Evolutionary conservation across 805 yeast species (phyloP).

Genomic region (Kuraishia cidri): DNA sequence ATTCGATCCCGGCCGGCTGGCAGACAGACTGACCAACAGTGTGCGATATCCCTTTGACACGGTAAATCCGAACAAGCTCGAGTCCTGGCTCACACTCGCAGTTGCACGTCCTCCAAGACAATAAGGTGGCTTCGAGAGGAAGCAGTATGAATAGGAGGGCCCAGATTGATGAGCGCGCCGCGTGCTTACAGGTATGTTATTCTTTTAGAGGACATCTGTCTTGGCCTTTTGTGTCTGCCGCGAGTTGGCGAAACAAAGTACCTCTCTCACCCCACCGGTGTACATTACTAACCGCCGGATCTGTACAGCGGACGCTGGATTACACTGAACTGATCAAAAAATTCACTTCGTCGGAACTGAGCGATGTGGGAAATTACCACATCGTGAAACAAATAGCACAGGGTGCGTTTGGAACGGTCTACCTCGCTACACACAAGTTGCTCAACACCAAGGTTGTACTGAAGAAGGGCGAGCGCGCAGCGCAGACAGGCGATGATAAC

Average conservation of each 20-base stretch:
- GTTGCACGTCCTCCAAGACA: too few relatives aligned
- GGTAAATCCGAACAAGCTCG: too few relatives aligned
- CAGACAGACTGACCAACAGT: too few relatives aligned
- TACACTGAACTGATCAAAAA: conserved; percentile 25
- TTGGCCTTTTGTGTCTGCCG: too few relatives aligned
- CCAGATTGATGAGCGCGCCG: background rate
- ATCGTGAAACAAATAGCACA: conserved; percentile 74
- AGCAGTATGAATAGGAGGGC: background rate
- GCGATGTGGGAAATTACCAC: conserved; percentile 74
- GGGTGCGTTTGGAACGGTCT: conserved; percentile 90
- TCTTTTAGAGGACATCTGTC: too few relatives aligned
- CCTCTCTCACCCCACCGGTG: too few relatives aligned
- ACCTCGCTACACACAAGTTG: conserved; percentile 70
- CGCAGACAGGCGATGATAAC: conserved; percentile 64
- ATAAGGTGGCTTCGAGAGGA: too few relatives aligned
- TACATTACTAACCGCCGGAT: too few relatives aligned
- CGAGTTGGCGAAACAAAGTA: too few relatives aligned
- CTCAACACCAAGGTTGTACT: conserved; percentile 75
- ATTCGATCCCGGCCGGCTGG: too few relatives aligned
- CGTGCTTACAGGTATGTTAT: background rate
- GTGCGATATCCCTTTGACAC: too few relatives aligned
- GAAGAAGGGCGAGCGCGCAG: conserved; percentile 49
- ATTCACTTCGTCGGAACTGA: conserved; percentile 29
- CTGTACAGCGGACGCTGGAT: conserved; percentile 19
- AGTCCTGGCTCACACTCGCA: too few relatives aligned